These are phyloP conservation scores for Colletotrichum kahawae DNA, from an alignment of 2,329 filamentous ascomycete genomes.

Conservation along the genomic window DNA sequence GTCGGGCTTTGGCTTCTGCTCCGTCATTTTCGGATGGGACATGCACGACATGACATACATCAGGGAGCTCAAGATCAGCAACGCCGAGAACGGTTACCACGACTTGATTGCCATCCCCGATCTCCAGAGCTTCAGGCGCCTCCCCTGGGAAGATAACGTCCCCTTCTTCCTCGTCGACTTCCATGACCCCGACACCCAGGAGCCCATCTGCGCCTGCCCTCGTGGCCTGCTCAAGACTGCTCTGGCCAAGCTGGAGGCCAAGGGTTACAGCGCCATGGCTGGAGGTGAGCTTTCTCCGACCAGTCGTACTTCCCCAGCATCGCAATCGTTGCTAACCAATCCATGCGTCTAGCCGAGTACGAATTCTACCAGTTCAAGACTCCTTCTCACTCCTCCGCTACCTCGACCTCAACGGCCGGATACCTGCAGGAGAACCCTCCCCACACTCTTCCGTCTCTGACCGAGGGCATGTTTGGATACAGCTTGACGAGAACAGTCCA, in stretches of 20 bases:
- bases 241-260: slow-evolving; percentile 68
- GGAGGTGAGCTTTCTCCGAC: slow-evolving; percentile 66
- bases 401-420: slow-evolving; percentile 71
- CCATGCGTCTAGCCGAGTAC: slow-evolving; percentile 73
- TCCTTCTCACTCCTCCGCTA: slow-evolving; percentile 56
- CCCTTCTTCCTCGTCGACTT: slow-evolving; percentile 88
- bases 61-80: slow-evolving; percentile 84
- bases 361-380: slow-evolving; percentile 92
- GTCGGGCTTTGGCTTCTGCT: slow-evolving; percentile 90
- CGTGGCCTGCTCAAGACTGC: slow-evolving; percentile 74
- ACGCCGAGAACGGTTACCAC: slow-evolving; percentile 87
- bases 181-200: slow-evolving; percentile 76
- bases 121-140: slow-evolving; percentile 76
- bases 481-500: slow-evolving; percentile 85
- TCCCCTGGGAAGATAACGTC: slow-evolving; percentile 89
- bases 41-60: slow-evolving; percentile 95
- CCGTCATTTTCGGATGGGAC: slow-evolving; percentile 94
- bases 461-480: slow-evolving; percentile 96
- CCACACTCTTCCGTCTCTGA: slow-evolving; percentile 76
- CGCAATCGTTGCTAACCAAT: neutral
- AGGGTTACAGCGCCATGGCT: slow-evolving; percentile 84
- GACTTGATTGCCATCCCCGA: slow-evolving; percentile 86
- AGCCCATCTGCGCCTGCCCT: slow-evolving; percentile 79
- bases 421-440: slow-evolving; percentile 79
- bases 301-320: neutral